Base-by-base conservation (phyloP, 768 basidiomycete genomes). In the Symmetrospora coprosmae region DNA sequence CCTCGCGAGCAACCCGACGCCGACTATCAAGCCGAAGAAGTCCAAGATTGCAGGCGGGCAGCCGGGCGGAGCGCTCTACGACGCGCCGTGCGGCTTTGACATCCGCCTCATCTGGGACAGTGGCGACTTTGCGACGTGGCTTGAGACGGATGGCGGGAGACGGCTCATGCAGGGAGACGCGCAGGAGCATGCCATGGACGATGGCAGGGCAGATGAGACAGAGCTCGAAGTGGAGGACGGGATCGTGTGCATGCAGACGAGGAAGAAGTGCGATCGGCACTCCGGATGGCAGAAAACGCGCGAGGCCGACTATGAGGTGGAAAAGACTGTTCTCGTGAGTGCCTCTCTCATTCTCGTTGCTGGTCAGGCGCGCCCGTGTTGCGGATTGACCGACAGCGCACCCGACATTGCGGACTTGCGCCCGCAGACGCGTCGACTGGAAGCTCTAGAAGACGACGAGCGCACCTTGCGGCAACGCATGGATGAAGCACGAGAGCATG, bases 101-200 rank as follows among this genome's bases (percentile, higher is more conserved):
- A 82, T 83, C 66, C 77, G 89, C 30, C 75, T 94, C 23, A 84
- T 84, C 62, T 82, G 83, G 69, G 83, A 83, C n/a, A 85, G 87
- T 46, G 81, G 82, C 60, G 85, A 86, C 69, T 87, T 81, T 76
- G 77, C 74, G 35, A 83, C 83, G 48, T 83, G 81, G 71, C 83
- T 69, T 19, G 59, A 56, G 17, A 59, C 62, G 39, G 65, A 65
- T 21, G 65, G 65, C 35, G 67, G 68, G 81, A 8, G 74, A 73
- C 2, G 79, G 78, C 16, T 83, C 82, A 66, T 86, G 66, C 82
- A 86, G 69, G 82, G 82, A 31, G 74, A 76, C 38, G 41, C 53
- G 2, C 66, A 51, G n/a, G 41, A 40, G 5, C 52, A 37, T 7
- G 62, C 25, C 7, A 4, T 39, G 14, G 60, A 50, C 19, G 74